Percentiles rank a stretch among this genome's conserved stretches.
Conservation (phyloP, 1,139 yeast species). For the Blastobotrys persicus region DNA sequence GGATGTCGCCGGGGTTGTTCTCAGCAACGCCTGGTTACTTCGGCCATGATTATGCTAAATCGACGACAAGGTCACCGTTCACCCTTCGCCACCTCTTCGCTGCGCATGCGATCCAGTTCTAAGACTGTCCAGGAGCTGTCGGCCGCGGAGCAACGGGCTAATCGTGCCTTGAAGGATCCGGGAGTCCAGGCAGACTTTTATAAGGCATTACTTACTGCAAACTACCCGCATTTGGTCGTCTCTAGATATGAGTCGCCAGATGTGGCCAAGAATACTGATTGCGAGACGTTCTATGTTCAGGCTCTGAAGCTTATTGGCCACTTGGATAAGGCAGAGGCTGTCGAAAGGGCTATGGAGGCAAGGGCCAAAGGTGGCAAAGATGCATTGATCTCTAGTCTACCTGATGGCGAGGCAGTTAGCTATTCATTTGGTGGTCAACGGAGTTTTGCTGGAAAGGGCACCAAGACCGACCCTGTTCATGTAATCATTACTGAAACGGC, state of each 20-base stretch:
- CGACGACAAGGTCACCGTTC: not conserved
- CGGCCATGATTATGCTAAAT: not conserved
- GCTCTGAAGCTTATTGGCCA: slow-evolving; percentile 80
- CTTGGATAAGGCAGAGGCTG: slow-evolving; percentile 67
- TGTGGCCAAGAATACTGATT: slow-evolving; percentile 74
- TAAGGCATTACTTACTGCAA: slow-evolving; percentile 62
- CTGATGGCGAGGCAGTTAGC: slow-evolving; percentile 1
- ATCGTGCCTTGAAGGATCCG: slow-evolving; percentile 65
- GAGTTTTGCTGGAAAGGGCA: slow-evolving; percentile 28
- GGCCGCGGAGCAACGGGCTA: slow-evolving; percentile 75
- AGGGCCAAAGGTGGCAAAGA: slow-evolving; percentile 15
- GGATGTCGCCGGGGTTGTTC: slow-evolving; percentile 1
- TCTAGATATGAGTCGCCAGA: slow-evolving; percentile 91
- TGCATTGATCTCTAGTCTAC: slow-evolving; percentile 2
- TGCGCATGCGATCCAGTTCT: not conserved
- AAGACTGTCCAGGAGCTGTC: slow-evolving; percentile 15
- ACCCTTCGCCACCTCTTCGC: not conserved
- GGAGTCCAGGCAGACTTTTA: slow-evolving; percentile 79
- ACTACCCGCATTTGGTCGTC: slow-evolving; percentile 90
- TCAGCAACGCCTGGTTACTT: not conserved
- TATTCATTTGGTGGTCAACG: slow-evolving; percentile 7
- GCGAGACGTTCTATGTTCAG: slow-evolving; percentile 71
- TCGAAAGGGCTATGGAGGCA: slow-evolving; percentile 31
- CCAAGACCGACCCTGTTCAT: slow-evolving; percentile 72
- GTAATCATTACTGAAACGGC: slow-evolving; percentile 86